Conservation (phyloP, 106 monocot genomes). For the Dactylorhiza incarnata region DNA sequence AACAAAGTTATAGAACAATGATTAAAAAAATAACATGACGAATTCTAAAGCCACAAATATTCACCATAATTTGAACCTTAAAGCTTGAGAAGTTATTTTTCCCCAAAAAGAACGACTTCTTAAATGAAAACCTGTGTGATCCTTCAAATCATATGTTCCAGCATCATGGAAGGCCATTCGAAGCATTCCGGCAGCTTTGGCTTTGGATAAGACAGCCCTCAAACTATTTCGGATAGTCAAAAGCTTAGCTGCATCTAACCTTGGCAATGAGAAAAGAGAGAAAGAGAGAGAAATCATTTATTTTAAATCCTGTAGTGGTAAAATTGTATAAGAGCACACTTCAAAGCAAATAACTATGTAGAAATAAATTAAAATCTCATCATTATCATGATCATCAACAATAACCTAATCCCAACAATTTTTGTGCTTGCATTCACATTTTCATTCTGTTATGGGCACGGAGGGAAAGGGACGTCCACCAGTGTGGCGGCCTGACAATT, state of each 20-base stretch:
- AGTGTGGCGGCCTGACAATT: too few relatives aligned
- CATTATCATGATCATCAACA: too few relatives aligned
- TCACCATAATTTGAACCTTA: neutral
- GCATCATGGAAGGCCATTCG: slow-evolving; percentile 96
- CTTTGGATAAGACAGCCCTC: slow-evolving; percentile 69
- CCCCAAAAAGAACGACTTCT: neutral
- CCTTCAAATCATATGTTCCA: slow-evolving; percentile 71
- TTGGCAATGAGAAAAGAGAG: neutral
- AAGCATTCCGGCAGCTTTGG: slow-evolving; percentile 80
- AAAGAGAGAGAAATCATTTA: neutral
- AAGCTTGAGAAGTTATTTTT: neutral
- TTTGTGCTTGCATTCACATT: too few relatives aligned
- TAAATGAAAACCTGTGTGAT: slow-evolving; percentile 48
- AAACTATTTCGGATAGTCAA: slow-evolving; percentile 43
- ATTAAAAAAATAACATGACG: neutral
- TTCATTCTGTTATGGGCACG: too few relatives aligned
- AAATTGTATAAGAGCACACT: neutral
- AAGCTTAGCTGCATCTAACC: neutral
- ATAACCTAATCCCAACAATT: too few relatives aligned
- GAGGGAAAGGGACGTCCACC: too few relatives aligned
- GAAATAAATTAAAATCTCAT: neutral
- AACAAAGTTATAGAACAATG: neutral
- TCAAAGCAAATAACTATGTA: neutral
- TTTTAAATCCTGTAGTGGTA: neutral
- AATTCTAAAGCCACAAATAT: neutral